phyloP scores from a whole-genome alignment of 257 asterid species.

The Striga asiatica region DNA sequence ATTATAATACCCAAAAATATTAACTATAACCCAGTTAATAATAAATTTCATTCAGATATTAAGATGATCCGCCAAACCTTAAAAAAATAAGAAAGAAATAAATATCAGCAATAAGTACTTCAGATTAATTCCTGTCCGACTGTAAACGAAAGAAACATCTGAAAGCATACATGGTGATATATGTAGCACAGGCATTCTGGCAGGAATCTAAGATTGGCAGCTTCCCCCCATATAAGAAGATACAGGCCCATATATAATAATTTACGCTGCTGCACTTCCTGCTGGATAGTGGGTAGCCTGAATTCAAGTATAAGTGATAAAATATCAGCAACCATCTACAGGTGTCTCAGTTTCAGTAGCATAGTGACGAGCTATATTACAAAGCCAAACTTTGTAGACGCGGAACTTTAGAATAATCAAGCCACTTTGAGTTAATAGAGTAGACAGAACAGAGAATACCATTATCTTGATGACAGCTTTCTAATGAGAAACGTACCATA shows the following conservation, averaged over 20 bases:
- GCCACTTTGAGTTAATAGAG: slow-evolving; percentile 1
- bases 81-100: background rate
- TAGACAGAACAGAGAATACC: background rate
- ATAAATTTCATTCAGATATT: background rate
- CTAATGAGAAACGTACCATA: slow-evolving; percentile 44
- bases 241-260: slow-evolving; percentile 80
- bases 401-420: background rate
- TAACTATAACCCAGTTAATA: background rate
- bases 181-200: slow-evolving; percentile 97
- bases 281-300: slow-evolving; percentile 98
- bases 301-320: slow-evolving; percentile 19
- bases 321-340: background rate
- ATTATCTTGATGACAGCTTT: background rate
- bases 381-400: slow-evolving; percentile 11
- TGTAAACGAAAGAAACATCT: slow-evolving; percentile 11
- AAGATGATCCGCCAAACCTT: background rate
- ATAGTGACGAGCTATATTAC: background rate
- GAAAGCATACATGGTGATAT: slow-evolving; percentile 81
- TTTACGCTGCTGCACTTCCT: slow-evolving; percentile 96
- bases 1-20: slow-evolving; percentile 4
- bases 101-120: background rate
- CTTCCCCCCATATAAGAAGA: slow-evolving; percentile 99
- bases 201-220: slow-evolving; percentile 97
- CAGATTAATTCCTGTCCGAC: background rate
- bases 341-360: background rate